These are phyloP conservation scores for Xanthoparmelia taractica DNA, from an alignment of 495 filamentous ascomycete species.

Conservation along the genomic window DNA sequence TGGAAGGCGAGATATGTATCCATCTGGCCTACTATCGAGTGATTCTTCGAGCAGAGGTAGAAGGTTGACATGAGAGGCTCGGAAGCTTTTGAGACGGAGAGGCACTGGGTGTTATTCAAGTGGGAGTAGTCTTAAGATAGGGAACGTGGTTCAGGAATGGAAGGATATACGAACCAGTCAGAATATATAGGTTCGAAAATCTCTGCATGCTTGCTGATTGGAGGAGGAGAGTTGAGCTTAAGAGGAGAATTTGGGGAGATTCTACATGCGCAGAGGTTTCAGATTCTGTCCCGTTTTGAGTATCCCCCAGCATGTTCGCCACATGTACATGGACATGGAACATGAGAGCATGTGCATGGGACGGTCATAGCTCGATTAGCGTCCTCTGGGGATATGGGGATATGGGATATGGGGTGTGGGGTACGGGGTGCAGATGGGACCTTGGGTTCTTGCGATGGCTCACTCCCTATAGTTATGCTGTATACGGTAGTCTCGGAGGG, in stretches of 20 bases:
- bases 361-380: slow-evolving; percentile 21
- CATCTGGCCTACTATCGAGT: slow-evolving; percentile 21
- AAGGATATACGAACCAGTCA: background rate
- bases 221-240: slow-evolving; percentile 8
- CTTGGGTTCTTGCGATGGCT: slow-evolving; percentile 8
- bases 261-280: slow-evolving; percentile 17
- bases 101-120: background rate
- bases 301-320: background rate
- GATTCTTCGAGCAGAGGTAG: slow-evolving; percentile 23
- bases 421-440: background rate
- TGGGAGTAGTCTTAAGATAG: background rate
- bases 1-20: slow-evolving; percentile 24
- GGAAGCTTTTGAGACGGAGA: background rate
- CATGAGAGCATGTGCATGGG: background rate
- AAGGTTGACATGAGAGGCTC: slow-evolving; percentile 19
- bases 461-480: background rate
- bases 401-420: slow-evolving; percentile 18
- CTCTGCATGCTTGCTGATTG: background rate
- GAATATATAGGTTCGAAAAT: slow-evolving; percentile 8
- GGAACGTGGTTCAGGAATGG: background rate
- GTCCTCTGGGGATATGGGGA: slow-evolving; percentile 7
- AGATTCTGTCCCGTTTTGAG: background rate
- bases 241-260: slow-evolving; percentile 9
- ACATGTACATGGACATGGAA: background rate
- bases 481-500: background rate